phyloP scores from a whole-genome alignment of 352 stramenopile genomes.

The Peronospora belbahrii region DNA sequence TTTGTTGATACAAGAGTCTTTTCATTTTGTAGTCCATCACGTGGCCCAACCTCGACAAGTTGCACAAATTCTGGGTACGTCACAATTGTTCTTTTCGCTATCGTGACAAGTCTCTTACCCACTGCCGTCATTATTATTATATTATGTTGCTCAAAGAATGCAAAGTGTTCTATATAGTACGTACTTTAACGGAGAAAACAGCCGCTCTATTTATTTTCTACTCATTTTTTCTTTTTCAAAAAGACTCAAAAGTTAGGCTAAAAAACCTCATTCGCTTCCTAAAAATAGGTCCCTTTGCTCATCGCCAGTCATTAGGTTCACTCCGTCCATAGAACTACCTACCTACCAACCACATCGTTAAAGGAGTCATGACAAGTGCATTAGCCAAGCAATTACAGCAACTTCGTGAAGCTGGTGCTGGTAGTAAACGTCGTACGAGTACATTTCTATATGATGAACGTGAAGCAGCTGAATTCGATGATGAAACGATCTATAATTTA shows the following conservation, averaged over 20 bases:
- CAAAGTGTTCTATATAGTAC: no score
- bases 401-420: constrained; percentile 65
- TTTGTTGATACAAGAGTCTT: constrained; percentile 75
- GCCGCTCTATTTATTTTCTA: no score
- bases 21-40: constrained; percentile 96
- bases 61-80: constrained; percentile 73
- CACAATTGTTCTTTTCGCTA: not conserved
- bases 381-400: constrained; percentile 73
- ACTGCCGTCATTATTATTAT: not conserved
- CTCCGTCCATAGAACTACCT: no score
- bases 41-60: constrained; percentile 92
- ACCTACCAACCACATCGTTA: not conserved
- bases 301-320: constrained; percentile 16
- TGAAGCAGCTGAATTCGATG: constrained; percentile 71
- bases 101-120: constrained; percentile 3
- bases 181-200: constrained; percentile 16
- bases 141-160: no score
- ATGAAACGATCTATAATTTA: constrained; percentile 81
- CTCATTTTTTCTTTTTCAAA: no score
- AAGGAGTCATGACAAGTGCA: constrained; percentile 46
- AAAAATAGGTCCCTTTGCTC: not conserved
- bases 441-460: constrained; percentile 82
- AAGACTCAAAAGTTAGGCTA: no score
- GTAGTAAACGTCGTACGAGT: constrained; percentile 74
- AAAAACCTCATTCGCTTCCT: no score